A percentile compares a stretch with the other conserved stretches of the same genome.
Conservation (phyloP, 352 stramenopile genomes). For the Phytophthora foliorum region DNA sequence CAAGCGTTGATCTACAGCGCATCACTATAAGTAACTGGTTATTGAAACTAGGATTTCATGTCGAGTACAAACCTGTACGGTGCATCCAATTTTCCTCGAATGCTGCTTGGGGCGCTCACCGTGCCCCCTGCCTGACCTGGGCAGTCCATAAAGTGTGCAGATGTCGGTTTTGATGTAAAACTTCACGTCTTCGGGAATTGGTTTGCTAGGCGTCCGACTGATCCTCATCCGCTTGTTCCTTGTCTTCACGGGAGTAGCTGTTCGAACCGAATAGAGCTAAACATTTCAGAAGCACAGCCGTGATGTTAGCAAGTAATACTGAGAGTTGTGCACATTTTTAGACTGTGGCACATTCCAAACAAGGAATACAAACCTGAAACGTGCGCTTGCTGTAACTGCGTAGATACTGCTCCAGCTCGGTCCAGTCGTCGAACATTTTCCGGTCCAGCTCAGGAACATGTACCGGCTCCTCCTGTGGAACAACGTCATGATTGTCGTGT, state of each 20-base stretch:
- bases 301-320: too few relatives aligned
- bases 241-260: background rate
- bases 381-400: background rate
- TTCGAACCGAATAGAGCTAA: background rate
- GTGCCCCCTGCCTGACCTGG: background rate
- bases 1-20: constrained; percentile 18
- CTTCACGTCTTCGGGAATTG: too few relatives aligned
- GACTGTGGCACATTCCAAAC: background rate
- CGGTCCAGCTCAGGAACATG: too few relatives aligned
- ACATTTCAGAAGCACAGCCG: background rate
- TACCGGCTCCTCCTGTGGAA: too few relatives aligned
- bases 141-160: background rate
- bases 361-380: background rate
- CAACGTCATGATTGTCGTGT: too few relatives aligned
- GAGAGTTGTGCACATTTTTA: background rate
- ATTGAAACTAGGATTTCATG: too few relatives aligned
- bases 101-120: background rate
- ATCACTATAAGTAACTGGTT: background rate
- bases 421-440: too few relatives aligned
- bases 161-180: background rate
- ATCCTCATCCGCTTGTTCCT: too few relatives aligned
- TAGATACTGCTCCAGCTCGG: too few relatives aligned
- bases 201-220: too few relatives aligned
- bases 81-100: constrained; percentile 10
- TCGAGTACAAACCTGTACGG: constrained; percentile 1